These are phyloP conservation scores for Furcasterigmium furcatum DNA, from an alignment of 2,329 filamentous ascomycete genomes.

Conservation along the genomic window DNA sequence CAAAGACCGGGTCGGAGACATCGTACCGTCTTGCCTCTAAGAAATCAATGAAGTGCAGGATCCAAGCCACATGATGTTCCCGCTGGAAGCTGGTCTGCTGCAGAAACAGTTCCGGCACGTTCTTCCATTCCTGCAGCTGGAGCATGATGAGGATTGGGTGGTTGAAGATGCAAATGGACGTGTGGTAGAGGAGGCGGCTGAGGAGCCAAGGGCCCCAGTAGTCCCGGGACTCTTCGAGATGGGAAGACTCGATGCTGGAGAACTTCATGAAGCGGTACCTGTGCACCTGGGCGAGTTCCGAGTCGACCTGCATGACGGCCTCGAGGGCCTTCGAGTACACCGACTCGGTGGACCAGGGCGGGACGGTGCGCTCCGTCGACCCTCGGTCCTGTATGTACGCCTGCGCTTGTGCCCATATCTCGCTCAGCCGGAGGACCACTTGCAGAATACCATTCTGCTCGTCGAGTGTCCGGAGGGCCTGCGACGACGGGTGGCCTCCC, in stretches of 20 bases:
- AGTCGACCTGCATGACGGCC: constrained; percentile 48
- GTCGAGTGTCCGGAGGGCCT: too few relatives aligned
- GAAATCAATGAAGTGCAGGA: constrained; percentile 47
- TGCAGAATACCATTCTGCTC: too few relatives aligned
- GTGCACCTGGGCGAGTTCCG: constrained; percentile 44
- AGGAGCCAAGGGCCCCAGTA: constrained; percentile 53
- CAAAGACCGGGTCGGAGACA: constrained; percentile 33
- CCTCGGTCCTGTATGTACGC: neutral
- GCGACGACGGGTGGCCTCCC: too few relatives aligned
- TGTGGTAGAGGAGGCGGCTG: constrained; percentile 49
- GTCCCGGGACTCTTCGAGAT: constrained; percentile 38
- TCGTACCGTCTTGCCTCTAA: constrained; percentile 17
- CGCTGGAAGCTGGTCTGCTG: neutral
- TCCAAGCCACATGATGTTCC: neutral
- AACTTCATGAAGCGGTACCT: constrained; percentile 46
- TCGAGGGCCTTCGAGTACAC: constrained; percentile 47
- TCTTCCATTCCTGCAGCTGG: constrained; percentile 31
- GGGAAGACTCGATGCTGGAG: constrained; percentile 32
- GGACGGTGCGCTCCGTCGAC: constrained; percentile 2
- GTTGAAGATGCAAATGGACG: constrained; percentile 49
- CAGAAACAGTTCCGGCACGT: constrained; percentile 45
- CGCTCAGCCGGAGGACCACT: neutral
- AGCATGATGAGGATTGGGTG: constrained; percentile 51
- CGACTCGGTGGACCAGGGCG: constrained; percentile 42
- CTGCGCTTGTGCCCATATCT: neutral